A percentile compares a stretch with the other conserved stretches of the same genome.
phyloP scores from a whole-genome alignment of 2,329 filamentous ascomycete species.

The Pestalotiopsis sp. region DNA sequence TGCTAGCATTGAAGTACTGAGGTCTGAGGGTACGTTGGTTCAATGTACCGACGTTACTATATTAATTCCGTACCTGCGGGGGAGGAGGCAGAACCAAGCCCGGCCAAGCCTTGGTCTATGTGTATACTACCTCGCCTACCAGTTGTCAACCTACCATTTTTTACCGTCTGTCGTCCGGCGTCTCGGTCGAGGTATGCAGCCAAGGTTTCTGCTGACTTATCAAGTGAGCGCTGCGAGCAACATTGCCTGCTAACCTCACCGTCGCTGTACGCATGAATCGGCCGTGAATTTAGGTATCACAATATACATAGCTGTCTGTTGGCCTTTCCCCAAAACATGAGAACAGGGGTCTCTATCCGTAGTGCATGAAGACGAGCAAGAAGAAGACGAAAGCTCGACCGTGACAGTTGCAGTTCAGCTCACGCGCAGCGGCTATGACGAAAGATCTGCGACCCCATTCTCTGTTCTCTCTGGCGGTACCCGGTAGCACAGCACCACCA shows the following conservation, averaged over 20 bases:
- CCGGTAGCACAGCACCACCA: not conserved
- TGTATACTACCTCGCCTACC: not conserved
- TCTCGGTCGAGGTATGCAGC: too few relatives aligned
- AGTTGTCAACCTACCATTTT: not conserved
- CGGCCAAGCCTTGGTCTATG: not conserved
- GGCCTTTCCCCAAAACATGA: not conserved
- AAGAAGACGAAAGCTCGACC: not conserved
- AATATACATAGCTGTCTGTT: too few relatives aligned
- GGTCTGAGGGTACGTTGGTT: not conserved
- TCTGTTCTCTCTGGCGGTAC: too few relatives aligned
- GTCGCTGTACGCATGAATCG: too few relatives aligned
- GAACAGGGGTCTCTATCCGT: not conserved
- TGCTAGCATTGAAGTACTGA: not conserved
- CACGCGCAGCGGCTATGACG: conserved; percentile 2
- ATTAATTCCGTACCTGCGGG: not conserved
- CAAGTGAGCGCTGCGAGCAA: too few relatives aligned
- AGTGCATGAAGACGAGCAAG: not conserved
- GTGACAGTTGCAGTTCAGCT: not conserved
- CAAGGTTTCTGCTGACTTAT: too few relatives aligned
- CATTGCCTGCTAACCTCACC: too few relatives aligned
- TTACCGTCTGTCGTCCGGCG: not conserved
- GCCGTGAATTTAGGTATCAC: too few relatives aligned
- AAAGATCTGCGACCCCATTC: not conserved
- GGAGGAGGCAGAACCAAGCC: not conserved
- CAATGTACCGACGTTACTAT: not conserved